Evolutionary conservation across 805 yeast genomes (phyloP), one percentile per base, ranked within the genome.

Genomic region (Metahyphopichia silvanorum): DNA sequence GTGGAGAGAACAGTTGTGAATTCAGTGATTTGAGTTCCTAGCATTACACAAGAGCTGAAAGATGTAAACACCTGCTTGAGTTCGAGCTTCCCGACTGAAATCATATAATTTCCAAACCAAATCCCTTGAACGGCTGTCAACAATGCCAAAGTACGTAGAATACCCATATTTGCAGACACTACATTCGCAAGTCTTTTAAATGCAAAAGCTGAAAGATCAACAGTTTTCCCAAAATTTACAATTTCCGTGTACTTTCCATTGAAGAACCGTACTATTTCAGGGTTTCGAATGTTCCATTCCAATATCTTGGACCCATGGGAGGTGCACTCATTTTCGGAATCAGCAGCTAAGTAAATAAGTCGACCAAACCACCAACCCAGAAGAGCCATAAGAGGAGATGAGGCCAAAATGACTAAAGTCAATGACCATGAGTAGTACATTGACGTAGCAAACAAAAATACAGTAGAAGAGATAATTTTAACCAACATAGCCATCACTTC

Each of bases 91-190:
- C 77, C 76, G 4, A 58, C 55, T 21, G 59, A 55, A 3, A 87
- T 80, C 65, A 85, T 71, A 27, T 67, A 68, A 18, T 82, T 74
- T 1, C 98, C 99, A 60, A 82, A 91, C 86, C 95, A 88, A 47
- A 93, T 85, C 0, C 91, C 94, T 56, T 86, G 96, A 3, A 89
- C 84, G 63, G 91, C 88, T 79, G 88, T 80, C 50, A 79, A 52
- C 23, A 86, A 62, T 0, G 82, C 70, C 4, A 89, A 43, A 16
- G 74, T 58, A 44, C 81, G 74, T 31, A 82, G 55, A 0, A 74
- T 26, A 0, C 84, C 81, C 15, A 72, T 54, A 49, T 86, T 88
- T 0, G 73, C 47, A 9, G 79, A 63, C 4, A 76, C 58, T 11
- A 66, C 71, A 16, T 76, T 47, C n/a, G 76, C 65, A 25, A 69